Percentiles rank a stretch among this genome's conserved stretches.
Evolutionary conservation across 2,329 filamentous ascomycete species (phyloP).

Genomic region (Thermoascus crustaceus): DNA sequence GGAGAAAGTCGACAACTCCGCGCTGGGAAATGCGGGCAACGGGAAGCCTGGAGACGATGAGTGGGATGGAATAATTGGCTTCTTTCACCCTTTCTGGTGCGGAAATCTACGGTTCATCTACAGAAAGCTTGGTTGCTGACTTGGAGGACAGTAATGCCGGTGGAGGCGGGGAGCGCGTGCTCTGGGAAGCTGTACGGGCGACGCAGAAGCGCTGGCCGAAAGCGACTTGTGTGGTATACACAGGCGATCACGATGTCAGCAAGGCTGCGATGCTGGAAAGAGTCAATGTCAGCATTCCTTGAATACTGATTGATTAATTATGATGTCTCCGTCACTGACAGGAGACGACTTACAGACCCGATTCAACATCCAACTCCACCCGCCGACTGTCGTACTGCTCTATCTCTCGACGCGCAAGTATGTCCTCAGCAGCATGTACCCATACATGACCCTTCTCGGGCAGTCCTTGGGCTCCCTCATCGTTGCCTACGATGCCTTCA

Average conservation of each 20-base stretch:
- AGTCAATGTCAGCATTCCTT: constrained; percentile 57
- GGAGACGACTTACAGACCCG: constrained; percentile 53
- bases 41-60: constrained; percentile 44
- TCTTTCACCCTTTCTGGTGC: constrained; percentile 97
- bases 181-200: constrained; percentile 90
- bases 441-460: constrained; percentile 85
- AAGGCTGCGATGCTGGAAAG: constrained; percentile 70
- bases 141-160: constrained; percentile 69
- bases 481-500: constrained; percentile 86
- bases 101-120: constrained; percentile 14
- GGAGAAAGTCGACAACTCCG: constrained; percentile 57
- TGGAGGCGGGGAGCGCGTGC: constrained; percentile 86
- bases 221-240: constrained; percentile 87
- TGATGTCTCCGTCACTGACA: neutral
- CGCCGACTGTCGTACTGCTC: constrained; percentile 75
- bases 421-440: constrained; percentile 81
- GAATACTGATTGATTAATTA: constrained; percentile 1
- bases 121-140: constrained; percentile 3
- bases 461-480: constrained; percentile 84
- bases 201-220: constrained; percentile 84
- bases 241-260: constrained; percentile 81
- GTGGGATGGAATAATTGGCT: constrained; percentile 82
- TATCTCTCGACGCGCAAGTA: constrained; percentile 83
- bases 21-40: constrained; percentile 37
- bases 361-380: constrained; percentile 86